A percentile compares a stretch with the other conserved stretches of the same genome.
These are phyloP conservation scores for Pelargonium citronellum DNA, from an alignment of 441 rosid species.

Conservation along the genomic window DNA sequence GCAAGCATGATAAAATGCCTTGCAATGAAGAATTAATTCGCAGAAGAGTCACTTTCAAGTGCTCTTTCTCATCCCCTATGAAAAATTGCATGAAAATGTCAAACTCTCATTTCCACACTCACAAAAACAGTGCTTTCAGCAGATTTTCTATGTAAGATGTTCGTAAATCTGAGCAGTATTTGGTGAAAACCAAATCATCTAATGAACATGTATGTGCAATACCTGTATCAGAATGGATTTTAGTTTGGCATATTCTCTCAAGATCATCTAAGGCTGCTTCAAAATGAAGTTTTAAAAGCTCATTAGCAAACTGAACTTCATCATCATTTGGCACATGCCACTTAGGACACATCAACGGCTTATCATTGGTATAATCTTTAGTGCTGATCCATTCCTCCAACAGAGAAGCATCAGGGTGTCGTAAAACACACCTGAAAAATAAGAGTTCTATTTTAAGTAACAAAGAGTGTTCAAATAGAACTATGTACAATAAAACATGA, in stretches of 20 bases:
- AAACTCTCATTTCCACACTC: constrained; percentile 16
- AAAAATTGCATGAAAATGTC: constrained; percentile 25
- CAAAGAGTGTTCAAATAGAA: constrained; percentile 9
- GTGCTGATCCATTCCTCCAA: constrained; percentile 95
- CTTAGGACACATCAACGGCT: constrained; percentile 46
- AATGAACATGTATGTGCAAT: constrained; percentile 16
- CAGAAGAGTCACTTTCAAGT: constrained; percentile 96
- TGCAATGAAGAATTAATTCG: constrained; percentile 96
- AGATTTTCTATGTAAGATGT: constrained; percentile 10
- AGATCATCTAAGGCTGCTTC: constrained; percentile 87
- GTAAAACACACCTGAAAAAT: constrained; percentile 57
- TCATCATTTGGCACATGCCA: constrained; percentile 91
- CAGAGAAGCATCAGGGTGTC: constrained; percentile 74
- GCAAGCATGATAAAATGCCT: constrained; percentile 99
- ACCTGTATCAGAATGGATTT: constrained; percentile 87
- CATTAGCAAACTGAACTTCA: constrained; percentile 94
- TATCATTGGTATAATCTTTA: constrained; percentile 61
- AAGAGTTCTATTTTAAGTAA: constrained; percentile 22
- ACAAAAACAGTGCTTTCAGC: neutral
- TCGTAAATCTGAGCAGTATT: constrained; percentile 11
- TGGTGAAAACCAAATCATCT: constrained; percentile 13
- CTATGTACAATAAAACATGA: constrained; percentile 16
- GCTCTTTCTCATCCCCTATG: constrained; percentile 96
- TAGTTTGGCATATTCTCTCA: constrained; percentile 67
- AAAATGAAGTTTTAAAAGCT: constrained; percentile 85